Percentiles rank a stretch among this genome's conserved stretches.
Evolutionary conservation across 768 basidiomycete species (phyloP).

Genomic region (Mycena indigotica): DNA sequence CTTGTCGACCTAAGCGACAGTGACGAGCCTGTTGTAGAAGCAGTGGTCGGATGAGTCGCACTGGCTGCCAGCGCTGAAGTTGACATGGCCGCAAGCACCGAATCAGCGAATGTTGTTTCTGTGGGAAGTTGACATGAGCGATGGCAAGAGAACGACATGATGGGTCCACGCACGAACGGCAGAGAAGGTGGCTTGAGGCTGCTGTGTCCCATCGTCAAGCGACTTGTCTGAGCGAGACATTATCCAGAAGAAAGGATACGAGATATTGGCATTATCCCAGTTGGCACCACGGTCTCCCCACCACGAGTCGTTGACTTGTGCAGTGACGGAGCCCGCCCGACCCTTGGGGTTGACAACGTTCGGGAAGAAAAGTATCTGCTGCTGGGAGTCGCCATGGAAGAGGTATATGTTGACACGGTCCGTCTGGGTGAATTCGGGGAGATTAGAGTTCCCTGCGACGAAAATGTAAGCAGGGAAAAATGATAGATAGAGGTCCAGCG

Average conservation of each 20-base stretch:
- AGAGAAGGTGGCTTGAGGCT: conserved; percentile 71
- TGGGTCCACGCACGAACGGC: conserved; percentile 71
- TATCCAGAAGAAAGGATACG: conserved; percentile 78
- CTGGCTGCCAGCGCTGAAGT: conserved; percentile 40
- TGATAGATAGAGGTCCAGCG: conserved; percentile 16
- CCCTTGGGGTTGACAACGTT: conserved; percentile 49
- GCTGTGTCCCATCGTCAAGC: conserved; percentile 56
- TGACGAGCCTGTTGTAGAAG: conserved; percentile 22
- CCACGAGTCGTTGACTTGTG: conserved; percentile 76
- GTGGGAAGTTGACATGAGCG: conserved; percentile 15
- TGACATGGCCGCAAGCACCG: conserved; percentile 59
- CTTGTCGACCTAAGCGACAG: conserved; percentile 14
- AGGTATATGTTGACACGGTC: conserved; percentile 76
- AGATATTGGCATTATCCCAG: conserved; percentile 53
- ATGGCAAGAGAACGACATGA: not conserved
- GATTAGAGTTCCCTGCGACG: conserved; percentile 69
- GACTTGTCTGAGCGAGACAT: conserved; percentile 60
- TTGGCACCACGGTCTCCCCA: conserved; percentile 56
- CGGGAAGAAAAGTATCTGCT: conserved; percentile 46
- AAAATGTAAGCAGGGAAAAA: conserved; percentile 17
- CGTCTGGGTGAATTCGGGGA: conserved; percentile 64
- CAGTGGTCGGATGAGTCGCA: conserved; percentile 33
- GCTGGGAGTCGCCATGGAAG: conserved; percentile 67
- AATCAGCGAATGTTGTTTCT: conserved; percentile 81
- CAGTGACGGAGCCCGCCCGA: conserved; percentile 53